These are phyloP conservation scores for Moesziomyces parantarcticus DNA, from an alignment of 1,284 basidiomycete species.

Conservation along the genomic window DNA sequence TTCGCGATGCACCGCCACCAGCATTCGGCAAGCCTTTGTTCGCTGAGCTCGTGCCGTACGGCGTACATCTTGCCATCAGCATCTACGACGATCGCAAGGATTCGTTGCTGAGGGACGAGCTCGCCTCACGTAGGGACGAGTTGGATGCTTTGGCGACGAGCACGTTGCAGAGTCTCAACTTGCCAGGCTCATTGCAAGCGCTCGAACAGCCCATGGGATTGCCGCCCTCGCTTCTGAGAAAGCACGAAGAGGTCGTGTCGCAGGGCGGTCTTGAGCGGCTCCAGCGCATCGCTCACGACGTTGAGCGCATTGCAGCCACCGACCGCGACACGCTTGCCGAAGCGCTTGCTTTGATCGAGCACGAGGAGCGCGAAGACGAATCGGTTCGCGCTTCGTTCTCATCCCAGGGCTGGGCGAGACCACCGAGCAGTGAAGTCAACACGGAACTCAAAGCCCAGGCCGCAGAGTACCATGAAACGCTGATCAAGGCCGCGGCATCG, in stretches of 20 bases:
- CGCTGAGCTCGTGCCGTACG: slow-evolving; percentile 82
- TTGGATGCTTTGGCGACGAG: slow-evolving; percentile 76
- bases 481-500: slow-evolving; percentile 51
- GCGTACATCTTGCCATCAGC: slow-evolving; percentile 87
- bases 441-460: slow-evolving; percentile 46
- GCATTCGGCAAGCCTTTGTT: slow-evolving; percentile 74
- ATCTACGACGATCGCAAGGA: slow-evolving; percentile 87
- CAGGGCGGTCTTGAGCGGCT: slow-evolving; percentile 82
- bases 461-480: slow-evolving; percentile 48
- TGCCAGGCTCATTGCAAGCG: slow-evolving; percentile 88
- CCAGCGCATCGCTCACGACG: slow-evolving; percentile 78
- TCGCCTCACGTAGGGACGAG: slow-evolving; percentile 76
- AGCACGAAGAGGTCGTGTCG: slow-evolving; percentile 84
- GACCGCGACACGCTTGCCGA: slow-evolving; percentile 77
- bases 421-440: slow-evolving; percentile 73
- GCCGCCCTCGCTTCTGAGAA: slow-evolving; percentile 85
- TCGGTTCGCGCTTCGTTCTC: slow-evolving; percentile 71
- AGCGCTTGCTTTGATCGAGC: slow-evolving; percentile 87
- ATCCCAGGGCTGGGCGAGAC: slow-evolving; percentile 68
- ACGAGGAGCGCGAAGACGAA: slow-evolving; percentile 89
- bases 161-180: slow-evolving; percentile 77
- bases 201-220: slow-evolving; percentile 86
- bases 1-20: slow-evolving; percentile 48
- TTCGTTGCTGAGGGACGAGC: slow-evolving; percentile 77
- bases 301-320: slow-evolving; percentile 76